Percentiles rank a stretch among this genome's conserved stretches.
These are phyloP conservation scores for Pterocarpus santalinus DNA, from an alignment of 306 rosid species.

Conservation along the genomic window DNA sequence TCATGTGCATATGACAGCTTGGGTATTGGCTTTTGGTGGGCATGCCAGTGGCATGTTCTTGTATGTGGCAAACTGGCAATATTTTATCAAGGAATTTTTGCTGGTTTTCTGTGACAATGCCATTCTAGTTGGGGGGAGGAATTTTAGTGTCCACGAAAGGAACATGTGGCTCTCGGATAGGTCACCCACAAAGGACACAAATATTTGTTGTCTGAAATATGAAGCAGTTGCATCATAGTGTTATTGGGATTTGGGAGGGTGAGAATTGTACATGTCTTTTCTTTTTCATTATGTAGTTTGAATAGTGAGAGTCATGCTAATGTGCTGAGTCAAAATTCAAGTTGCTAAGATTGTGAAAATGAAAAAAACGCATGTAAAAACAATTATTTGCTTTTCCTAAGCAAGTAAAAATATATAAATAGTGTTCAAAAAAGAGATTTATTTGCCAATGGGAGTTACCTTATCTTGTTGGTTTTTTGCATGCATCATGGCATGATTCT, in stretches of 20 bases:
- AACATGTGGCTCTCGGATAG: slow-evolving; percentile 29
- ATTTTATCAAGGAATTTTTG: not conserved
- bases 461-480: too few relatives aligned
- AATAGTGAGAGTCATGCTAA: too few relatives aligned
- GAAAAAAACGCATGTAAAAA: too few relatives aligned
- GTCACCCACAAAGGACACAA: not conserved
- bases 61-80: slow-evolving; percentile 12
- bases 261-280: too few relatives aligned
- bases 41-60: not conserved
- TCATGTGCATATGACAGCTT: slow-evolving; percentile 40
- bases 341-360: too few relatives aligned
- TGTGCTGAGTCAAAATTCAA: too few relatives aligned
- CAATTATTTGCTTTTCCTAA: too few relatives aligned
- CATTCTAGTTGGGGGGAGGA: not conserved
- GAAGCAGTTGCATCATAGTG: not conserved
- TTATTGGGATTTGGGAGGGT: not conserved
- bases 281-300: too few relatives aligned
- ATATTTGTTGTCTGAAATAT: not conserved
- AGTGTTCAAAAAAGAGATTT: too few relatives aligned
- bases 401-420: too few relatives aligned
- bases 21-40: slow-evolving; percentile 28
- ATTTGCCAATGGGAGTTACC: too few relatives aligned
- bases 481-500: too few relatives aligned
- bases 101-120: not conserved
- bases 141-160: slow-evolving; percentile 24